Evolutionary conservation across 148 eudicot species (phyloP), one percentile per base, ranked within the genome.

Genomic region (Pharnaceum exiguum): DNA sequence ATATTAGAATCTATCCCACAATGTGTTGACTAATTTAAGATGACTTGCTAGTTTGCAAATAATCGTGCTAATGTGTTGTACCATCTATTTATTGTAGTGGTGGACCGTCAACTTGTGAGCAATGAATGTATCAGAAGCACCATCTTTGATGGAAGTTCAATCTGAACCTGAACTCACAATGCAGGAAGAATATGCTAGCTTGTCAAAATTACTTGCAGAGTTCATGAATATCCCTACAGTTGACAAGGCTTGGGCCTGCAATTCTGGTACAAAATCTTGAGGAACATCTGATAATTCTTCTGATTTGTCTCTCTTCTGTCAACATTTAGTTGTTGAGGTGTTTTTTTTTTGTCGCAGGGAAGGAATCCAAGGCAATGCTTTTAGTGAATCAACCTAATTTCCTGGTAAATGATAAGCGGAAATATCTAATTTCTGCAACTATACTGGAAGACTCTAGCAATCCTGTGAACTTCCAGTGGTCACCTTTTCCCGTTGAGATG

Each of bases 401-500:
- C 25, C 62, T 80, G 74, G 79, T 72, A 51, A 86, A 86, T 67
- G 80, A 73, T 61, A 80, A 51, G 60, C 75, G 83, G 60, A 86
- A 74, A 59, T 44, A 48, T 70, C 63, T 80, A 12, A 49, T 80
- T 70, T 71, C 79, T 9, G 75, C 83, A 55, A 66, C 69, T 31
- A 69, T 82, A 62, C 19, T 52, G 5, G 60, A 66, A 63, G 73
- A 53, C 55, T 67, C 51, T 39, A 30, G 48, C 25, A 57, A 53
- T 65, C 22, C 70, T 29, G 64, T 69, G 9, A 66, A 56, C 58
- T 82, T 79, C 59, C 73, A 77, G n/a, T 86, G 94, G 89, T 75
- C 85, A 7, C 81, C 83, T 37, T 86, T 86, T 74, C 89, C 94
- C 25, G 40, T 78, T 32, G 89, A 82, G 63, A 63, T 78, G 69